These are phyloP conservation scores for Chimonanthus praecox DNA, from an alignment of 164 flowering plant species.

Conservation along the genomic window DNA sequence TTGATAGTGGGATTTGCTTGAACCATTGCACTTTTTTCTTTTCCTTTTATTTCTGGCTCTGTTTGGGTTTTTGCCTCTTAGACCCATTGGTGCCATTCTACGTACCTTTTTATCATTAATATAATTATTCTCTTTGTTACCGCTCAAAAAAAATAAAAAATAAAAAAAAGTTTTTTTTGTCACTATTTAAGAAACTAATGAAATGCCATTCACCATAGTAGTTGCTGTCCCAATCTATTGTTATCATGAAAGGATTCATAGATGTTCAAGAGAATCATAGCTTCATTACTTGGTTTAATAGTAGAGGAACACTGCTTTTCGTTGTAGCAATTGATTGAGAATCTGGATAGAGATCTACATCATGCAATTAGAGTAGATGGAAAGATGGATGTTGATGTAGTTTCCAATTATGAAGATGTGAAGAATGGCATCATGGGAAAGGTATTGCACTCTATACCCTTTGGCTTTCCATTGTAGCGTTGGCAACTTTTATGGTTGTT, in stretches of 20 bases:
- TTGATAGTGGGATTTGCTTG: no score
- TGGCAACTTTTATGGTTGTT: neutral
- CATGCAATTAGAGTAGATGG: conserved; percentile 97
- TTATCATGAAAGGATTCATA: neutral
- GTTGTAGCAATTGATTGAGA: conserved; percentile 64
- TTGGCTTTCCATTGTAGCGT: neutral
- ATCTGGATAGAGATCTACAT: conserved; percentile 95
- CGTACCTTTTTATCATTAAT: neutral
- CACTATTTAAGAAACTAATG: no score
- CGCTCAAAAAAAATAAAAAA: no score
- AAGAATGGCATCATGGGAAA: conserved; percentile 75
- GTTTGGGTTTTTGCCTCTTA: no score
- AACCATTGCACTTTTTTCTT: no score
- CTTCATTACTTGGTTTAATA: neutral
- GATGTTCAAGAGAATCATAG: neutral
- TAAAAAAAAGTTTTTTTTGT: no score
- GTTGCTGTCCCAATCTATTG: neutral
- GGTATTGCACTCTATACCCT: conserved; percentile 33
- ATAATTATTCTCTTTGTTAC: neutral
- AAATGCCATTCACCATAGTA: neutral
- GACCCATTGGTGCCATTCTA: no score
- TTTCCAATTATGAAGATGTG: conserved; percentile 88
- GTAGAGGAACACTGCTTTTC: conserved; percentile 1
- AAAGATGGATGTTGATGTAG: conserved; percentile 79
- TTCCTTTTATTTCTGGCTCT: no score